Conservation (phyloP, 2,329 filamentous ascomycete genomes). For the Byssoonygena ceratinophila region DNA sequence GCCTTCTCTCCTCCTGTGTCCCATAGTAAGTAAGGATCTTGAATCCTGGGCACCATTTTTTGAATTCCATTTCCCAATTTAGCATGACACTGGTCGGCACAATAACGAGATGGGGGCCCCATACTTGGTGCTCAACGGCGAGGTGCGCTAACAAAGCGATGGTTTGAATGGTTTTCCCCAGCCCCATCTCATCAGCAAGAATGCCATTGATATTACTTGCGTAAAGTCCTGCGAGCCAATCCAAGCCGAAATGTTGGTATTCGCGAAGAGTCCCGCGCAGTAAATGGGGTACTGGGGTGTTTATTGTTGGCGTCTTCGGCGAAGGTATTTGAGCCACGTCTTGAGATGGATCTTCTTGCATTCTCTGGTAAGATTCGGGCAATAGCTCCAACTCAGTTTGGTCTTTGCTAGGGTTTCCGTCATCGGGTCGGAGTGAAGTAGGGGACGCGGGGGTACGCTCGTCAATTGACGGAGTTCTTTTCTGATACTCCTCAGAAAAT, state of each 20-base stretch:
- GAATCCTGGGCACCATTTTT: conserved; percentile 94
- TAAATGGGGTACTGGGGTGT: conserved; percentile 68
- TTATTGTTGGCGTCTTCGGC: conserved; percentile 25
- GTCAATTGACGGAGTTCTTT: background rate
- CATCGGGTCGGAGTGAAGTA: background rate
- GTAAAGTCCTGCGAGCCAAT: conserved; percentile 92
- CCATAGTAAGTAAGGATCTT: conserved; percentile 97
- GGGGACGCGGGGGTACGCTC: background rate
- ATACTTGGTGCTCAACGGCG: conserved; percentile 78
- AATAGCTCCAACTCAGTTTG: background rate
- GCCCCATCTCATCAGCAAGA: conserved; percentile 93
- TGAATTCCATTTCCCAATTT: conserved; percentile 99
- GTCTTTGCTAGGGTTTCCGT: background rate
- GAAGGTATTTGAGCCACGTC: background rate
- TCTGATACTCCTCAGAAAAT: background rate
- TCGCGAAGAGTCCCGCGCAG: conserved; percentile 81
- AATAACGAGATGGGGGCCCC: conserved; percentile 92
- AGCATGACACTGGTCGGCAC: conserved; percentile 97
- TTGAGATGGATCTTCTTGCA: background rate
- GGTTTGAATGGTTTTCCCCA: conserved; percentile 97
- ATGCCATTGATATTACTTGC: conserved; percentile 91
- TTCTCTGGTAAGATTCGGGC: background rate
- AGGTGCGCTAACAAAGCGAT: conserved; percentile 88
- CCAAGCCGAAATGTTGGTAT: conserved; percentile 92
- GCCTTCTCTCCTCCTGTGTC: conserved; percentile 78